Base-by-base conservation (phyloP, 139 green algal species). In the Eudorina sp. region DNA sequence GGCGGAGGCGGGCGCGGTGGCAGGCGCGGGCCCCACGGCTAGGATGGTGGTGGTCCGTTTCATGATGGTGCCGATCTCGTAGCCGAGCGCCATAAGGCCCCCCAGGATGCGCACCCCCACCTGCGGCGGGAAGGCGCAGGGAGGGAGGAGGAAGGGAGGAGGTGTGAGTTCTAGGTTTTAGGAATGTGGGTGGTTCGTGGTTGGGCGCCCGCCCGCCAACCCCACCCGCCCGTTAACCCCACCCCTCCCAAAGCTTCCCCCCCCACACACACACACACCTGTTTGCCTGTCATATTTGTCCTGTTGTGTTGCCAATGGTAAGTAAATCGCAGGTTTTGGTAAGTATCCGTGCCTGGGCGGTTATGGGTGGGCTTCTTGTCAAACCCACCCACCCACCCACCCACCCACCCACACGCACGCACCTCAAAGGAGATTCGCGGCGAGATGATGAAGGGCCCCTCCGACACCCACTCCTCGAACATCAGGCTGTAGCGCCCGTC, bases 381-480 rank as follows among this genome's bases (percentile, higher is more conserved):
- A 18, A 41, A 1, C 58, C 55, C 27, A 16, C 41, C 19, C 21
- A 3, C 40, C 23, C 9, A 70, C n/a, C n/a, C n/a, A 1, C 58
- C 55, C 27, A 16, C 41, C 19, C 21, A 3, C 40, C 23, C 9
- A 70, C n/a, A n/a, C n/a, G n/a, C n/a, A n/a, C n/a, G 41, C 73
- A 98, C 97, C 94, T 99, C 97, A 91, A 99, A 99, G 7, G 95
- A 95, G 86, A 99, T 98, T 64, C 89, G 77, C 1, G 97, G 97
- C 0, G 95, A 97, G 86, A 99, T 99, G 91, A 99, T 98, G 89
- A 99, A 99, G 16, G 94, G 90, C 11, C 93, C 97, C 74, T 99
- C 97, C 55, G 92, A 95, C n/a, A 99, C 95, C 93, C 94, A 98
- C 93, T 99, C 97, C 91, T 99, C 98, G 90, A 99, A 99, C 96